Percentiles rank a stretch among this genome's conserved stretches.
Evolutionary conservation across 1,284 basidiomycete species (phyloP).

Genomic region (Pascua guehoae): DNA sequence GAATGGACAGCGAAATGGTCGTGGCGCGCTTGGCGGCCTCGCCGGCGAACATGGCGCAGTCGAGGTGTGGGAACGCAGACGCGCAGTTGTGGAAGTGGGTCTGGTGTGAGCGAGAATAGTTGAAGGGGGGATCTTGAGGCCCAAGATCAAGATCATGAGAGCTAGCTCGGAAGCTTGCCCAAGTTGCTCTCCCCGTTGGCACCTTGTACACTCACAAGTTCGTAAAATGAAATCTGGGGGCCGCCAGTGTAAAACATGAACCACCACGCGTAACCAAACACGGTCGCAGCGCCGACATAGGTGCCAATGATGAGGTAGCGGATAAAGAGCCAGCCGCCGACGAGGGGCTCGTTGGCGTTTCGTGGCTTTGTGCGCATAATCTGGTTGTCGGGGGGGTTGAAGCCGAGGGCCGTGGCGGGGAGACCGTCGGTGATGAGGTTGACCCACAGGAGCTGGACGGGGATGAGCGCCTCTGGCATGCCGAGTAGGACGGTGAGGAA

Average conservation of each 20-base stretch:
- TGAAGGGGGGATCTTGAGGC: too few species aligned
- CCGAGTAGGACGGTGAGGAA: slow-evolving; percentile 95
- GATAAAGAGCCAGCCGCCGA: slow-evolving; percentile 92
- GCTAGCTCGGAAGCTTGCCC: too few species aligned
- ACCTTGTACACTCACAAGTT: slow-evolving; percentile 81
- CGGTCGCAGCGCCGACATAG: slow-evolving; percentile 92
- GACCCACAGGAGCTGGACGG: slow-evolving; percentile 96
- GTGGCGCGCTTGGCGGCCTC: slow-evolving; percentile 79
- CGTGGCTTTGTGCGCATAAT: slow-evolving; percentile 94
- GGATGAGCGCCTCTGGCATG: slow-evolving; percentile 97
- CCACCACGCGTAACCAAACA: slow-evolving; percentile 98
- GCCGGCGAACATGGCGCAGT: slow-evolving; percentile 90
- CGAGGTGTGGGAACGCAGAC: slow-evolving; percentile 74
- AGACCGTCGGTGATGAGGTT: slow-evolving; percentile 87
- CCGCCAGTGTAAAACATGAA: slow-evolving; percentile 86
- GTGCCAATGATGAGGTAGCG: slow-evolving; percentile 88
- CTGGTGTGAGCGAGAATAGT: slow-evolving; percentile 49
- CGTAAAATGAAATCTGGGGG: slow-evolving; percentile 87
- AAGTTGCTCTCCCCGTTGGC: too few species aligned
- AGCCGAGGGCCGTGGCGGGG: slow-evolving; percentile 95
- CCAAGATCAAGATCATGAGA: too few species aligned
- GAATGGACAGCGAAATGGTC: slow-evolving; percentile 84
- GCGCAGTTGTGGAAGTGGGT: slow-evolving; percentile 93
- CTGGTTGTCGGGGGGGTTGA: slow-evolving; percentile 92
- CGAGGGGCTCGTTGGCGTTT: slow-evolving; percentile 80